Evolutionary conservation across 495 filamentous ascomycete species (phyloP).

Genomic region (Jackrogersella minutella): DNA sequence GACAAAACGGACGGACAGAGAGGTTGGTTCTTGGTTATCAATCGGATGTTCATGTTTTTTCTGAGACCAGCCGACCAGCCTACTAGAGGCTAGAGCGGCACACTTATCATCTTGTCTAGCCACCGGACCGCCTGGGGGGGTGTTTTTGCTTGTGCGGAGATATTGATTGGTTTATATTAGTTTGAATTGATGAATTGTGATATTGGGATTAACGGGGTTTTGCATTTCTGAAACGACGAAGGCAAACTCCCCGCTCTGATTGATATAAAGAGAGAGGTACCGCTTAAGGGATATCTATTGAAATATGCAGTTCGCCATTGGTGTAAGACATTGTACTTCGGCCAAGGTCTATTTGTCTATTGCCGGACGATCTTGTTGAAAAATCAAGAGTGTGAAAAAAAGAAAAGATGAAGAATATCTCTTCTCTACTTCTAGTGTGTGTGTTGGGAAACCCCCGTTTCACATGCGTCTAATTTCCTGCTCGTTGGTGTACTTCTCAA

Average conservation of each 20-base stretch:
- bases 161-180: neutral
- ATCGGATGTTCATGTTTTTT: neutral
- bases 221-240: slow-evolving; percentile 32
- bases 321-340: slow-evolving; percentile 3
- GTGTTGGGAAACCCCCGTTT: neutral
- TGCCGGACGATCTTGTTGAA: neutral
- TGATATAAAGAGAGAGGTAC: neutral
- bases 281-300: slow-evolving; percentile 32
- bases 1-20: no score
- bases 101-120: slow-evolving; percentile 14
- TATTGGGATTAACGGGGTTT: slow-evolving; percentile 13
- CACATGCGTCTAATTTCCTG: slow-evolving; percentile 88
- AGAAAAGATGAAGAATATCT: neutral
- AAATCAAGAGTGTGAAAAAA: neutral
- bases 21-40: slow-evolving; percentile 20
- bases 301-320: slow-evolving; percentile 30
- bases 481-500: slow-evolving; percentile 89
- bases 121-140: slow-evolving; percentile 22
- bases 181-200: slow-evolving; percentile 10
- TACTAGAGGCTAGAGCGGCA: neutral
- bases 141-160: no score
- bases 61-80: neutral
- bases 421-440: neutral
- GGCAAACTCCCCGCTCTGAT: slow-evolving; percentile 21
- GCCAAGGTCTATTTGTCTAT: slow-evolving; percentile 7